phyloP scores from a whole-genome alignment of 169 alveolate genomes.

The Cryptosporidium sp. region DNA sequence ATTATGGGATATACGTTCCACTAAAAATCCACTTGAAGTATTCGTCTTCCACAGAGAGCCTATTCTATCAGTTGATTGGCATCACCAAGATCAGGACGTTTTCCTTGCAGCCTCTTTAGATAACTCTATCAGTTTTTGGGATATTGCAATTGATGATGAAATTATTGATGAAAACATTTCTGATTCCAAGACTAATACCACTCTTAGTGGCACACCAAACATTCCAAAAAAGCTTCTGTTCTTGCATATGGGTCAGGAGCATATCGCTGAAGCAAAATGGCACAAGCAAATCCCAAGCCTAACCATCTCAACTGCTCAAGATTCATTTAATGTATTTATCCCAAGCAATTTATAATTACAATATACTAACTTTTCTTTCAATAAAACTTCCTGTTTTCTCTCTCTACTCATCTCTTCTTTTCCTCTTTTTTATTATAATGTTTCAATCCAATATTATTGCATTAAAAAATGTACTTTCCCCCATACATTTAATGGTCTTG shows the following conservation, averaged over 20 bases:
- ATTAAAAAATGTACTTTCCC: neutral
- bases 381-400: neutral
- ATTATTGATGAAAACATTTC: neutral
- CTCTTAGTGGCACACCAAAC: neutral
- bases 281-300: conserved; percentile 68
- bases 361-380: neutral
- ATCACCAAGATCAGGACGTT: conserved; percentile 53
- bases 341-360: conserved; percentile 44
- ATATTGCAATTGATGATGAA: conserved; percentile 56
- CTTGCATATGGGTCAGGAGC: conserved; percentile 74
- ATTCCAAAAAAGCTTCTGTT: conserved; percentile 52
- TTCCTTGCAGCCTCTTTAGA: conserved; percentile 69
- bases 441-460: neutral
- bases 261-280: conserved; percentile 75
- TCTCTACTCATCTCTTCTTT: neutral
- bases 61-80: conserved; percentile 65
- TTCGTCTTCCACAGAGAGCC: conserved; percentile 62
- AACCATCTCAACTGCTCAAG: conserved; percentile 71
- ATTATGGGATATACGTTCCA: conserved; percentile 57
- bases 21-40: conserved; percentile 21
- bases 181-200: neutral
- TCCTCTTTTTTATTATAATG: neutral
- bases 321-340: conserved; percentile 59
- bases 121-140: conserved; percentile 74
- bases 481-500: neutral